Percentiles rank a stretch among this genome's conserved stretches.
Evolutionary conservation across 352 stramenopile genomes (phyloP).

Genomic region (Globisporangium megalacanthum): DNA sequence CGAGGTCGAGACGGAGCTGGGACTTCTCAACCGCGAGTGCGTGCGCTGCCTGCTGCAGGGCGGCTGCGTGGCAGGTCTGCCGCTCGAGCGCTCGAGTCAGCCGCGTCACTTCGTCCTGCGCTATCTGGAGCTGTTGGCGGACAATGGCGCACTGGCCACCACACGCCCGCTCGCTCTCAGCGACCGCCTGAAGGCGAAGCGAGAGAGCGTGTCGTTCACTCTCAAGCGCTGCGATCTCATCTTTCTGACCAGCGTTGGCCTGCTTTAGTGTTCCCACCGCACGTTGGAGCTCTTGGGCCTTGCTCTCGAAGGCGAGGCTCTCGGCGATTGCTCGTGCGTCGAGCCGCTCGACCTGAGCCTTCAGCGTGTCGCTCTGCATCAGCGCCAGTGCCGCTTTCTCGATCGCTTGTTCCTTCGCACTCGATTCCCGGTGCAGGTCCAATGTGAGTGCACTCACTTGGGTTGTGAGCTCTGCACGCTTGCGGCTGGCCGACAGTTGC

Average conservation of each 20-base stretch:
- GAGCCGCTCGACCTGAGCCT: background rate
- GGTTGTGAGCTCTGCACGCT: conserved; percentile 4
- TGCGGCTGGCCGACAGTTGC: conserved; percentile 5
- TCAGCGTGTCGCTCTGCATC: conserved; percentile 16
- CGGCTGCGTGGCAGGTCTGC: conserved; percentile 17
- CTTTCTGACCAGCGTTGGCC: background rate
- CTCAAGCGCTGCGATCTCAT: background rate
- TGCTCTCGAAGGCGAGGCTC: conserved; percentile 1
- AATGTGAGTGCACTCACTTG: conserved; percentile 12
- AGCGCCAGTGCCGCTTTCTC: conserved; percentile 35
- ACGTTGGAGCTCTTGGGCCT: conserved; percentile 2
- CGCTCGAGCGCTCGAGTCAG: conserved; percentile 12
- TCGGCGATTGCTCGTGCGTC: conserved; percentile 9
- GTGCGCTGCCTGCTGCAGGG: conserved; percentile 26
- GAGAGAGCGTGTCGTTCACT: background rate
- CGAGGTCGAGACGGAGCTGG: background rate
- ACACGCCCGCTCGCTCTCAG: conserved; percentile 1
- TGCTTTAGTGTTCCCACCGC: background rate
- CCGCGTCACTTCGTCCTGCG: conserved; percentile 10
- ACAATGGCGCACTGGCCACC: background rate
- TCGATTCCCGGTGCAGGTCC: conserved; percentile 16
- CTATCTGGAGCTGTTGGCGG: conserved; percentile 9
- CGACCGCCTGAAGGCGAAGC: background rate
- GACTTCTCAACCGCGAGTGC: conserved; percentile 12
- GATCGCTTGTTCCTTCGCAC: conserved; percentile 27